Conservation (phyloP, 176 grass and related monocot genomes). For the Oryza glumipatula region DNA sequence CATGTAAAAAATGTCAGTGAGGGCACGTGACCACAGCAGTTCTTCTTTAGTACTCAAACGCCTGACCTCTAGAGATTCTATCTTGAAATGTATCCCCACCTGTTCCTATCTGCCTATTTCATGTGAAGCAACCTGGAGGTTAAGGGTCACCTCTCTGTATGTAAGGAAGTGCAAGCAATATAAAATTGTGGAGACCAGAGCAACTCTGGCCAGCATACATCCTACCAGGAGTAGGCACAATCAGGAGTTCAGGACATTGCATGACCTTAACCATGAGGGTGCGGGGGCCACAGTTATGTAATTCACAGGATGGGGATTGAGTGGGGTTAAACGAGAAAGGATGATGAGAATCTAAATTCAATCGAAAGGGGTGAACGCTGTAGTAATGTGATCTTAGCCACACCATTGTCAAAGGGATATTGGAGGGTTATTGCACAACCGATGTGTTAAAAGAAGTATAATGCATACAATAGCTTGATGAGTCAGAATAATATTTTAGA, state of each 20-base stretch:
- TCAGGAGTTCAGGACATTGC: background rate
- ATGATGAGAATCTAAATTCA: background rate
- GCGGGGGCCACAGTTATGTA: background rate
- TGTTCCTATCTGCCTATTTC: background rate
- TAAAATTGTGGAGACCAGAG: background rate
- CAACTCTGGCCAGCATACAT: background rate
- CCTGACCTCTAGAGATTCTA: background rate
- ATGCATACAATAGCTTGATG: background rate
- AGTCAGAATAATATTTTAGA: slow-evolving; percentile 20
- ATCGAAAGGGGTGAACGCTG: background rate
- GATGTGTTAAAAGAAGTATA: slow-evolving; percentile 16
- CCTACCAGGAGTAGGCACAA: background rate
- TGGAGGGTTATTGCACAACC: background rate
- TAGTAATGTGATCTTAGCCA: background rate
- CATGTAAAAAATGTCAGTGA: background rate
- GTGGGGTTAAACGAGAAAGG: background rate
- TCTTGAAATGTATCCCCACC: too few species aligned
- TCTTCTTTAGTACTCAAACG: background rate
- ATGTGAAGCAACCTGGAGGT: background rate
- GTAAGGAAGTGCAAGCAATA: background rate
- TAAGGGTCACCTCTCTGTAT: background rate
- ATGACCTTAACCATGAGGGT: background rate
- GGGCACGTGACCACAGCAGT: background rate
- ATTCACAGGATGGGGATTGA: background rate
- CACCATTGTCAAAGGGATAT: background rate